phyloP scores from a whole-genome alignment of 1,284 basidiomycete genomes.

The Mrakiaceae sp. region DNA sequence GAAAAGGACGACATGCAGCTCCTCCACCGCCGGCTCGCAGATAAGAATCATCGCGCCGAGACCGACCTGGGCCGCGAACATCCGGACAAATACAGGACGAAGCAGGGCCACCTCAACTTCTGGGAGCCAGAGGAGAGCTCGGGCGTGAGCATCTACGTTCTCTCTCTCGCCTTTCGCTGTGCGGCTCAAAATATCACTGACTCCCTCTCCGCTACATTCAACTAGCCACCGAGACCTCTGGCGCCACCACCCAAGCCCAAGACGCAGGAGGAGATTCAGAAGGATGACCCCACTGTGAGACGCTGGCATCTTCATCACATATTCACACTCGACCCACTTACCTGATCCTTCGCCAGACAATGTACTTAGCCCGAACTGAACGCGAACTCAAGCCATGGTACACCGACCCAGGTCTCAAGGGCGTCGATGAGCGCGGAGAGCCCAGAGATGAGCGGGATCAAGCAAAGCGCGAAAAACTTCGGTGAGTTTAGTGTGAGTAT shows the following conservation, averaged over 20 bases:
- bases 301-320: too few species aligned
- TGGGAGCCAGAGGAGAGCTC: slow-evolving; percentile 31
- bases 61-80: slow-evolving; percentile 1
- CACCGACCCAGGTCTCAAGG: slow-evolving; percentile 28
- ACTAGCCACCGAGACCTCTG: slow-evolving; percentile 18
- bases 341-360: slow-evolving; percentile 25
- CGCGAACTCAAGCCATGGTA: slow-evolving; percentile 38
- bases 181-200: background rate
- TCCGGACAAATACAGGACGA: slow-evolving; percentile 18
- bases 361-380: slow-evolving; percentile 35
- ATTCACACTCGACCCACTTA: too few species aligned
- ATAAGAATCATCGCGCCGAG: slow-evolving; percentile 12
- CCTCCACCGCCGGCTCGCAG: slow-evolving; percentile 8
- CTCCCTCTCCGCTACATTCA: too few species aligned
- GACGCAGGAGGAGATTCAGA: slow-evolving; percentile 28
- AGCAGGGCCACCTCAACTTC: slow-evolving; percentile 32
- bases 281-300: slow-evolving; percentile 21
- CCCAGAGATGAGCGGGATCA: too few species aligned
- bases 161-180: background rate
- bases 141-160: slow-evolving; percentile 20
- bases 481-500: too few species aligned
- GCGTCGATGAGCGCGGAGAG: slow-evolving; percentile 28
- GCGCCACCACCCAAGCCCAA: slow-evolving; percentile 26
- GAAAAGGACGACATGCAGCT: slow-evolving; percentile 13
- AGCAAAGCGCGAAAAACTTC: too few species aligned